These are phyloP conservation scores for Arachnomyces sp. DNA, from an alignment of 2,329 filamentous ascomycete species.

Conservation along the genomic window DNA sequence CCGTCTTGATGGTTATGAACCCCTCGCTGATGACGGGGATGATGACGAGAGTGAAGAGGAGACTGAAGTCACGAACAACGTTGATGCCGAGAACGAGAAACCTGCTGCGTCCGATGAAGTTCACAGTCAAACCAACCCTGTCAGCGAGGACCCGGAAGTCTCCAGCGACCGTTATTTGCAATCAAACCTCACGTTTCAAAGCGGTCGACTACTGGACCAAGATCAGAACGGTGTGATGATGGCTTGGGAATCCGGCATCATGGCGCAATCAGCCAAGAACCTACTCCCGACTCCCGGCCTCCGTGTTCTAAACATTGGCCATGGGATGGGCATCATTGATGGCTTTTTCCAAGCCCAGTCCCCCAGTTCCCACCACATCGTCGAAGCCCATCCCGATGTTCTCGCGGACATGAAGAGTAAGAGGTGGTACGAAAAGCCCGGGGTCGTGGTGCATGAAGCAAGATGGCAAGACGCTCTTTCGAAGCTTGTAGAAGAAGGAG, in stretches of 20 bases:
- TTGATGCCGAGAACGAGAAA: slow-evolving; percentile 31
- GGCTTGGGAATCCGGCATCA: slow-evolving; percentile 83
- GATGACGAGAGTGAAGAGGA: slow-evolving; percentile 28
- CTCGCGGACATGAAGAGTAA: slow-evolving; percentile 59
- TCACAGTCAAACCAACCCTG: no score
- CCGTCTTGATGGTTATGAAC: slow-evolving; percentile 73
- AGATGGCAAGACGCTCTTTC: slow-evolving; percentile 77
- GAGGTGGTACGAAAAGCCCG: slow-evolving; percentile 59
- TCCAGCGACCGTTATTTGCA: slow-evolving; percentile 62
- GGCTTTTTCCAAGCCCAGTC: slow-evolving; percentile 61
- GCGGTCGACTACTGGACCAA: slow-evolving; percentile 63
- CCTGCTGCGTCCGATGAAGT: no score
- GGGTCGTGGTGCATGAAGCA: slow-evolving; percentile 58
- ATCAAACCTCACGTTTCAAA: slow-evolving; percentile 57
- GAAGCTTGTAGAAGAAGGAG: slow-evolving; percentile 57
- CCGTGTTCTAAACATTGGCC: slow-evolving; percentile 75
- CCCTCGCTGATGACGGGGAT: slow-evolving; percentile 48
- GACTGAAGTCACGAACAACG: slow-evolving; percentile 23
- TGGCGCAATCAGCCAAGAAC: slow-evolving; percentile 66
- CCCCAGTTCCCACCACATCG: slow-evolving; percentile 69
- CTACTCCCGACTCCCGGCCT: slow-evolving; percentile 56
- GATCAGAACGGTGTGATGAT: slow-evolving; percentile 86
- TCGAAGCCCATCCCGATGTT: slow-evolving; percentile 77
- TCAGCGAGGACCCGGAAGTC: slow-evolving; percentile 33
- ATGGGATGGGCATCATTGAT: slow-evolving; percentile 87